A percentile compares a stretch with the other conserved stretches of the same genome.
Conservation (phyloP, 164 flowering plant species). For the Saururus chinensis region DNA sequence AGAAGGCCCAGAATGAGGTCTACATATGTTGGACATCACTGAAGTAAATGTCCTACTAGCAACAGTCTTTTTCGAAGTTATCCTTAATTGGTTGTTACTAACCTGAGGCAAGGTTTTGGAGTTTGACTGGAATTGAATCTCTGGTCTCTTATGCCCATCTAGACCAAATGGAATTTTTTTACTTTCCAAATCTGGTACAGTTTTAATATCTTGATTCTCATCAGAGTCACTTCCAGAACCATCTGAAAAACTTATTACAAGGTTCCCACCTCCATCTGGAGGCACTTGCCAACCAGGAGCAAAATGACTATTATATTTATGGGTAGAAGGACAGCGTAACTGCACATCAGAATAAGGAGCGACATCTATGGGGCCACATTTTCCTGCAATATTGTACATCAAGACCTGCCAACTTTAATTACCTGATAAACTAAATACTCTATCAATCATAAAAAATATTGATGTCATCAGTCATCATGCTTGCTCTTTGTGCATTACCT, state of each 20-base stretch:
- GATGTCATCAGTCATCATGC: too few relatives aligned
- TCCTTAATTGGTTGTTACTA: slow-evolving; percentile 16
- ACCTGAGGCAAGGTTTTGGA: slow-evolving; percentile 15
- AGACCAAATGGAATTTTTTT: slow-evolving; percentile 11
- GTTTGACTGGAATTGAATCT: slow-evolving; percentile 15
- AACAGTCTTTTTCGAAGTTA: slow-evolving; percentile 26
- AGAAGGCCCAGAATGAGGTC: slow-evolving; percentile 21
- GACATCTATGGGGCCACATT: slow-evolving; percentile 11
- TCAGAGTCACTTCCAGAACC: slow-evolving; percentile 61
- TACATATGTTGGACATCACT: slow-evolving; percentile 21
- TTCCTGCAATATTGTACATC: slow-evolving; percentile 17
- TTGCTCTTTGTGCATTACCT: too few relatives aligned
- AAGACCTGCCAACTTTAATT: background rate
- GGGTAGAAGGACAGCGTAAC: slow-evolving; percentile 9
- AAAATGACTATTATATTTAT: slow-evolving; percentile 14
- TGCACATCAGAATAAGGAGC: slow-evolving; percentile 13
- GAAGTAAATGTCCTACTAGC: slow-evolving; percentile 22
- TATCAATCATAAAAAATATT: too few relatives aligned
- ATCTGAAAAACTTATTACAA: slow-evolving; percentile 80
- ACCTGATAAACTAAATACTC: too few relatives aligned
- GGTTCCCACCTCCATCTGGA: slow-evolving; percentile 20
- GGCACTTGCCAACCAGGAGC: slow-evolving; percentile 19
- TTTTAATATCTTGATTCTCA: slow-evolving; percentile 17
- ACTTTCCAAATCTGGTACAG: slow-evolving; percentile 4
- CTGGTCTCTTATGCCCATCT: slow-evolving; percentile 17